Conservation (phyloP, 345 rosid species). For the Nasturtium officinale region DNA sequence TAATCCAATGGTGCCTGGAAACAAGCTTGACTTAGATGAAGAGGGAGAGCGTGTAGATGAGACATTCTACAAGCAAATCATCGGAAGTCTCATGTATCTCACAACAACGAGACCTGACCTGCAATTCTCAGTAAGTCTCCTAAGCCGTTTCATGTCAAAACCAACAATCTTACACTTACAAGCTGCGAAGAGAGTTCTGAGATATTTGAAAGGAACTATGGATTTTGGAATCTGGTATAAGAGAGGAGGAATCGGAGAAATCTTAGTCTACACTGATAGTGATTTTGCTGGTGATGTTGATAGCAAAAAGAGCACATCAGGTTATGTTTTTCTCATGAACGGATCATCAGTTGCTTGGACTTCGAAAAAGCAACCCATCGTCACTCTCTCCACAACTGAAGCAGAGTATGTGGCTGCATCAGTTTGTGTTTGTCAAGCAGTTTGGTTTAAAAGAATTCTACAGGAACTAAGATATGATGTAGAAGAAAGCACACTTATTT, state of each 20-base stretch:
- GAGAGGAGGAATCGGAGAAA: not conserved
- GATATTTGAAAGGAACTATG: not conserved
- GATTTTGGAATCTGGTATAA: not conserved
- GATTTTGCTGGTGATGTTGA: not conserved
- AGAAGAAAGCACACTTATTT: accelerated
- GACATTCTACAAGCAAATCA: not conserved
- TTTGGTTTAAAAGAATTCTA: not conserved
- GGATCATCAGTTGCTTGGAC: not conserved
- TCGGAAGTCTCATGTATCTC: not conserved
- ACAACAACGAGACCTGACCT: not conserved
- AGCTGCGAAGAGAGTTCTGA: not conserved
- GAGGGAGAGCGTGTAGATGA: not conserved
- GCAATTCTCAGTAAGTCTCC: not conserved
- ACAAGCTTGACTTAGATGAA: not conserved
- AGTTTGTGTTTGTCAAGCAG: not conserved
- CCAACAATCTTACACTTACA: accelerated
- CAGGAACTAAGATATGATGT: not conserved
- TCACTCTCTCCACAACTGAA: not conserved
- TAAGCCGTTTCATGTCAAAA: not conserved
- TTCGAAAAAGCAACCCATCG: not conserved
- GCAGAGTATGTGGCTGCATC: not conserved
- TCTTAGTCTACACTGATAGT: not conserved
- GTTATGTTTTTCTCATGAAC: not conserved
- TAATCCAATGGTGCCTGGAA: not conserved
- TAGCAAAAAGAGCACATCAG: not conserved